Evolutionary conservation across 768 basidiomycete species (phyloP).

Genomic region (Strobilomyces echinocephalus): DNA sequence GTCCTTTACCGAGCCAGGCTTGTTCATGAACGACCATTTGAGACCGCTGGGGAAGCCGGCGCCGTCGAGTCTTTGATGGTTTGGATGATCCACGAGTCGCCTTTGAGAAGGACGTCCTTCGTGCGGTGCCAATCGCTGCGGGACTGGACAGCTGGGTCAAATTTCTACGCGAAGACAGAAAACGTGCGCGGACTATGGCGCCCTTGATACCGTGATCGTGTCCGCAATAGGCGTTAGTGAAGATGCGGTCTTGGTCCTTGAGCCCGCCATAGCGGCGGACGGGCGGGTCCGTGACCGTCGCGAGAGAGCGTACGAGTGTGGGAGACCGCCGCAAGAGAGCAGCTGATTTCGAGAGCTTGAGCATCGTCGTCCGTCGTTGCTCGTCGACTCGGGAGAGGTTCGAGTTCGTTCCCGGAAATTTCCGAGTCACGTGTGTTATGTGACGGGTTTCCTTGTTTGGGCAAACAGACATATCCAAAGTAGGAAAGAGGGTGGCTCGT

Average conservation of each 20-base stretch:
- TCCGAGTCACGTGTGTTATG: constrained; percentile 16
- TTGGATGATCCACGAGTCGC: constrained; percentile 96
- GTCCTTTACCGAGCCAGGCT: constrained; percentile 97
- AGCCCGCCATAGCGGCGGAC: constrained; percentile 89
- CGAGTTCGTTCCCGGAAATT: constrained; percentile 10
- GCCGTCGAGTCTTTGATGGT: constrained; percentile 89
- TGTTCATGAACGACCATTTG: constrained; percentile 77
- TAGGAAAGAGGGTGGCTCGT: constrained; percentile 7
- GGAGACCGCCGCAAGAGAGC: constrained; percentile 7
- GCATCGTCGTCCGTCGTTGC: too few species aligned
- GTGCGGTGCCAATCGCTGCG: constrained; percentile 98
- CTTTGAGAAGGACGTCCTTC: constrained; percentile 93
- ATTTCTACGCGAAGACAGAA: neutral
- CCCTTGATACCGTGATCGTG: constrained; percentile 95
- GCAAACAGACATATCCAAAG: constrained; percentile 4
- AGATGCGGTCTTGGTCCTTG: constrained; percentile 91
- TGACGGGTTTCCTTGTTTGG: constrained; percentile 6
- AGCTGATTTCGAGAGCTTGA: constrained; percentile 25
- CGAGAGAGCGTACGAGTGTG: constrained; percentile 37
- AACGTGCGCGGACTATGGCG: constrained; percentile 53
- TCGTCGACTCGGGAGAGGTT: too few species aligned
- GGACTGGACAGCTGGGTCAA: constrained; percentile 41
- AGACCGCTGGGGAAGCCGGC: too few species aligned
- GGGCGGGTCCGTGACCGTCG: constrained; percentile 79
- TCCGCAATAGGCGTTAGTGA: constrained; percentile 83